Evolutionary conservation across 2,329 filamentous ascomycete species (phyloP), one percentile per base, ranked within the genome.

Genomic region (Alternaria brassicae): DNA sequence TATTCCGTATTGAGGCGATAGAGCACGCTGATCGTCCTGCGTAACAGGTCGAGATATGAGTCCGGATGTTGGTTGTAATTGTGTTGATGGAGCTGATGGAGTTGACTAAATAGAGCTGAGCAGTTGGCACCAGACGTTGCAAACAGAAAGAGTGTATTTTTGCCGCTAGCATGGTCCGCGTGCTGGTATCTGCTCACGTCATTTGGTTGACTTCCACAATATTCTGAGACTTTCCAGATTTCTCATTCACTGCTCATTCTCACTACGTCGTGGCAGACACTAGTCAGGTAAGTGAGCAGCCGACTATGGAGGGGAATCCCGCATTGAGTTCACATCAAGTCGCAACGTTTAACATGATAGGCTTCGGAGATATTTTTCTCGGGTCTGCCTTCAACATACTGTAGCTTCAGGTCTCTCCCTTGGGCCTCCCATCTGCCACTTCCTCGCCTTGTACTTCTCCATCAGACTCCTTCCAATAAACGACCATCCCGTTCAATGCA

Each of bases 401-500:
- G 19, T 4, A 40, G 17, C 4, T 23, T 23, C 13, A 48, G 13
- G 13, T 25, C 1, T 36, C 17, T 36, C 13, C 3, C 1, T 9
- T 3, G 5, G 44, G 2, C 19, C 13, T 17, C 25, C 32, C 28
- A 9, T 56, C 36, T 6, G 6, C 15, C 9, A 9, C 17, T 5
- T 6, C 19, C 10, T 27, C 36, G 8, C 15, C 34, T 23, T 23
- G 9, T 3, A 9, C 13, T 6, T 28, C 23, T 19, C 19, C 10
- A 6, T 15, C 42, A 13, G 19, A 13, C 9, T 12, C 4, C 13
- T 27, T 66, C 62, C 60, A 69, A 58, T 76, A 77, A 2, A 75
- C 62, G n/a, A 71, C 66, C 66, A 77, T 66, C 4, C 76, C 76
- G 21, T 73, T 67, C 44, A 77, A 56, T 15, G 74, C 74, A 60